A percentile compares a stretch with the other conserved stretches of the same genome.
Evolutionary conservation across 768 basidiomycete species (phyloP).

Genomic region (Agaricus subrufescens): DNA sequence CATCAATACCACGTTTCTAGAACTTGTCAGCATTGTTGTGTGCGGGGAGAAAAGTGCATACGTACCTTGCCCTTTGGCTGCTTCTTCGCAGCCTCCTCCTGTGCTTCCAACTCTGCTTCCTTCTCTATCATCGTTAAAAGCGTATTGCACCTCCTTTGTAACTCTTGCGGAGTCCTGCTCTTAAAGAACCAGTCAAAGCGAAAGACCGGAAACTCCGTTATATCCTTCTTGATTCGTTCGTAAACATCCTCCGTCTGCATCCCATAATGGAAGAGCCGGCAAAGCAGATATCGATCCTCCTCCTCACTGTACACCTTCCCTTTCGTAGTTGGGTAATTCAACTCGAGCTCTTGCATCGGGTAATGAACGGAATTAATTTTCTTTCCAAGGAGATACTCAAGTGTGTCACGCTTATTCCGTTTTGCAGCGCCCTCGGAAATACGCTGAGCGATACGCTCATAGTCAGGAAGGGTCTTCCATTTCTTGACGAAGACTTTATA

Average conservation of each 20-base stretch:
- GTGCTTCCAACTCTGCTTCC: constrained; percentile 69
- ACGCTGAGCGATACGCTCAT: constrained; percentile 75
- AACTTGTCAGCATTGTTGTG: background rate
- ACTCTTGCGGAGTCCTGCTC: constrained; percentile 84
- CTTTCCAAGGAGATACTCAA: constrained; percentile 69
- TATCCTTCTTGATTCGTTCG: constrained; percentile 93
- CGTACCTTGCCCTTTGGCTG: constrained; percentile 63
- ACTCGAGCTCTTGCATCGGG: constrained; percentile 96
- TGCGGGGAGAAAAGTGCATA: background rate
- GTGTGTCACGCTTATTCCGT: constrained; percentile 79
- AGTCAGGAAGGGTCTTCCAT: constrained; percentile 80
- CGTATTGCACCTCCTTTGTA: constrained; percentile 85
- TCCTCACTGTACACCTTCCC: constrained; percentile 97
- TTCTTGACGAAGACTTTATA: constrained; percentile 84
- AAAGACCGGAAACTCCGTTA: constrained; percentile 95
- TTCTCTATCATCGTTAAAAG: constrained; percentile 88
- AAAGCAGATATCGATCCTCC: constrained; percentile 93
- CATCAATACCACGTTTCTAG: constrained; percentile 72
- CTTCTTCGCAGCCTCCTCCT: constrained; percentile 64
- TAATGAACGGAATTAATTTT: constrained; percentile 82
- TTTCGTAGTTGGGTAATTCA: constrained; percentile 93
- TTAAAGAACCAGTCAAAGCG: constrained; percentile 99
- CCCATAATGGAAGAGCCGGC: constrained; percentile 85
- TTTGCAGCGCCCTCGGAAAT: constrained; percentile 88
- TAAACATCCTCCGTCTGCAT: constrained; percentile 87